Evolutionary conservation across 2,329 filamentous ascomycete species (phyloP), one percentile per base, ranked within the genome.

Genomic region (Fusarium lyarnte): DNA sequence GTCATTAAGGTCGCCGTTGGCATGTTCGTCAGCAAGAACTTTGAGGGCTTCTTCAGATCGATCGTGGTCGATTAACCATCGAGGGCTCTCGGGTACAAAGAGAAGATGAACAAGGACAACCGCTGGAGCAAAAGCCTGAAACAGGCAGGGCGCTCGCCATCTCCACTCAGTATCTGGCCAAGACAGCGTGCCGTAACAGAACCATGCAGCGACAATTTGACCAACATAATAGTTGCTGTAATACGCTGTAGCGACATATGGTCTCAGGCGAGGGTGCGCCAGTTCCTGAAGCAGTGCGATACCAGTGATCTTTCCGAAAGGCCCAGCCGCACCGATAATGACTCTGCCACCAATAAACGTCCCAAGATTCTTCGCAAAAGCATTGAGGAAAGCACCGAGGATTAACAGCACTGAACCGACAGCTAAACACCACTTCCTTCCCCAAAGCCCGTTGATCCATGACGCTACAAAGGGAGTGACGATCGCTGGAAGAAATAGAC

Each of bases 1-100:
- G 74, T 91, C 87, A 71, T 86, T 81, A 46, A 76, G 76, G 72
- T 90, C 83, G n/a, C 89, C 89, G 36, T 89, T 88, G 41, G 86
- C 89, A 74, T 92, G 91, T 70, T 90, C 88, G 67, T 89, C 87
- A 4, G 78, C 72, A 6, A 93, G 83, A 39, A 93, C 86, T 59
- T 88, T 90, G 7, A 86, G 68, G 0, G 81, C 82, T 53, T 83
- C 78, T 11, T 80, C 78, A 1, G 77, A 70, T 12, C 78, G 77
- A 2, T 79, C 79, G 31, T 79, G 75, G 63, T 80, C 78, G 2
- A 82, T 77, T 0, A 83, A 75, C 81, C 81, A 83, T 49, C 81
- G 76, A 1, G 78, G 82, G 2, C 79, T 82, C 58, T 83, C 82
- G 1, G 80, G 81, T 14, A 82, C 79, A 21, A 92, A 77, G 1